Evolutionary conservation across 495 filamentous ascomycete genomes (phyloP), one percentile per base, ranked within the genome.

Genomic region (Staphylotrichum tortipilum): DNA sequence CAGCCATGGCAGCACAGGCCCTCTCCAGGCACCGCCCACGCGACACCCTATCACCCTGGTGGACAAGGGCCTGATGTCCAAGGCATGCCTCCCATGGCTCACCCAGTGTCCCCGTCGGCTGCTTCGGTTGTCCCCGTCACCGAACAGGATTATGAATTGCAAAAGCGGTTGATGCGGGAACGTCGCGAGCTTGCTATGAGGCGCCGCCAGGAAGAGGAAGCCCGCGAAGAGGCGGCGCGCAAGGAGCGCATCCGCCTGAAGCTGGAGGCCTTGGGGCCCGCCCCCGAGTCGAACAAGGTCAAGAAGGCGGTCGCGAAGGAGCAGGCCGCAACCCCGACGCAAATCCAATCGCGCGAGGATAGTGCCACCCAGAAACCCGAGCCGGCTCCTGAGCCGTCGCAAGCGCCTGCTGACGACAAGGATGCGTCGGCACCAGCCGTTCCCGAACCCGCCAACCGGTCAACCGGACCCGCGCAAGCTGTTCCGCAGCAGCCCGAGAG

Each of bases 141-240:
- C 1, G 80, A 83, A 49, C 78, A 88, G 33, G 78, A 74, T 35
- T 73, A 82, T 45, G 82, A 77, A 41, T 59, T 78, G 30, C 92
- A 97, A 62, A 82, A 89, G 64, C 80, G 79, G 36, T 71, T 95
- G 14, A 97, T 97, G 92, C 83, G 79, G 45, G 85, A 91, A 58
- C 82, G 82, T 45, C 76, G 84, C 19, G 78, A 92, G 56, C 68
- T 82, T 47, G 89, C 87, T 10, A 82, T 83, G 55, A 85, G 86
- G 64, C 82, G 90, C 37, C 77, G 82, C 52, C 63, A 82, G 48
- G 89, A 96, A 49, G 77, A 92, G 58, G 90, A 95, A 57, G 85
- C 83, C 30, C 76, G 72, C 45, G 85, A 91, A 59, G 87, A 92
- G 61, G 82, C 83, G 11, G 92, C 77, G 17, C 82, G 78, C 53